phyloP scores from a whole-genome alignment of 805 yeast genomes.

The Candida dajiaensis region DNA sequence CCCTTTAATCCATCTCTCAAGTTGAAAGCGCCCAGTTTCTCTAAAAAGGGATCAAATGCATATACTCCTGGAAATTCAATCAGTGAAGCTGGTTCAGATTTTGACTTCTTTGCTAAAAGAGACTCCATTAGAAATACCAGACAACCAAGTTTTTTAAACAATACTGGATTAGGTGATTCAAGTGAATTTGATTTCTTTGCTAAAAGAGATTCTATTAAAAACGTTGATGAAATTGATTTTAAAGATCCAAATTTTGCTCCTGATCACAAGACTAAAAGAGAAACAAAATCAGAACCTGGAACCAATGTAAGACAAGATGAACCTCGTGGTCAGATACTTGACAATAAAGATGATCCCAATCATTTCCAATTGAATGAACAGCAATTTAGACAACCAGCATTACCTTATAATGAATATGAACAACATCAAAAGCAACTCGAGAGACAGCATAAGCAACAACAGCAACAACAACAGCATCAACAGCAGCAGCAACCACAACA shows the following conservation, averaged over 20 bases:
- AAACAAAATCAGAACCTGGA: constrained; percentile 20
- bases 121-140: constrained; percentile 21
- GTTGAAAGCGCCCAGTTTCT: constrained; percentile 22
- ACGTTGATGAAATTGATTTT: constrained; percentile 10
- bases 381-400: constrained; percentile 9
- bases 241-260: constrained; percentile 7
- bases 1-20: constrained; percentile 36
- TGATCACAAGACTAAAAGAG: constrained; percentile 9
- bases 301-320: constrained; percentile 6
- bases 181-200: constrained; percentile 24
- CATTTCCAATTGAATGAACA: constrained; percentile 4
- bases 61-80: constrained; percentile 12
- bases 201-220: constrained; percentile 24
- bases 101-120: constrained; percentile 22
- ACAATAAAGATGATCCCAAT: not conserved
- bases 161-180: constrained; percentile 15
- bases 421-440: not conserved
- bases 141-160: constrained; percentile 23
- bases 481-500: constrained; percentile 5
- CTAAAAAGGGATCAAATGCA: constrained; percentile 13
- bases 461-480: constrained; percentile 2
- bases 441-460: not conserved
- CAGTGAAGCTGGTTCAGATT: constrained; percentile 14
- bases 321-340: constrained; percentile 3
- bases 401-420: constrained; percentile 7